Conservation (phyloP, 129 eudicot genomes). For the Chrysanthemum seticuspe region DNA sequence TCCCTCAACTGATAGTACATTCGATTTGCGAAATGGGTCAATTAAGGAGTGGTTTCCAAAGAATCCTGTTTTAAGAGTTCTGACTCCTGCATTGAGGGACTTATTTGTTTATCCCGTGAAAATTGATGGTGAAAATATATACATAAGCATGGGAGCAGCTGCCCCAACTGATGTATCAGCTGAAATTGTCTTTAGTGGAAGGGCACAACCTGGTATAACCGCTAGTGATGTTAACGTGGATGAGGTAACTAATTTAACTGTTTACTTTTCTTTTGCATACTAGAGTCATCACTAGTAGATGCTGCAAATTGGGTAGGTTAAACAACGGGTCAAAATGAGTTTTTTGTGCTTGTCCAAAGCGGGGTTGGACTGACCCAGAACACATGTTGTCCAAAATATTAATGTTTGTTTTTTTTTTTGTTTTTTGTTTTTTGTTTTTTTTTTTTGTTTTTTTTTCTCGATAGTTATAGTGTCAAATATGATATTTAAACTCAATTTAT, state of each 20-base stretch:
- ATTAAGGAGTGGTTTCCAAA: slow-evolving; percentile 97
- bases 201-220: slow-evolving; percentile 84
- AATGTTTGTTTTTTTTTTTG: too few relatives aligned
- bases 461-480: too few relatives aligned
- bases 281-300: too few relatives aligned
- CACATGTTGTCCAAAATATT: too few relatives aligned
- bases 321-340: too few relatives aligned
- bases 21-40: slow-evolving; percentile 73
- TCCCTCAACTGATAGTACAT: slow-evolving; percentile 93
- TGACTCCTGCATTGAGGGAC: slow-evolving; percentile 73
- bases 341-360: too few relatives aligned
- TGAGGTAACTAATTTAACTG: slow-evolving; percentile 52
- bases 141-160: slow-evolving; percentile 61
- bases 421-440: too few relatives aligned
- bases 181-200: slow-evolving; percentile 89
- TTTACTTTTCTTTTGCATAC: neutral
- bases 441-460: too few relatives aligned
- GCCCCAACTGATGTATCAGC: slow-evolving; percentile 59
- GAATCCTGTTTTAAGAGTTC: slow-evolving; percentile 80
- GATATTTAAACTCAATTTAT: too few relatives aligned
- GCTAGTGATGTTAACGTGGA: slow-evolving; percentile 81
- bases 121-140: slow-evolving; percentile 77
- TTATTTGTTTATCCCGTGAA: slow-evolving; percentile 72
- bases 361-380: too few relatives aligned
- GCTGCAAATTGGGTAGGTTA: too few relatives aligned